These are phyloP conservation scores for Rhodotorula sp. DNA, from an alignment of 1,284 basidiomycete genomes.

Conservation along the genomic window DNA sequence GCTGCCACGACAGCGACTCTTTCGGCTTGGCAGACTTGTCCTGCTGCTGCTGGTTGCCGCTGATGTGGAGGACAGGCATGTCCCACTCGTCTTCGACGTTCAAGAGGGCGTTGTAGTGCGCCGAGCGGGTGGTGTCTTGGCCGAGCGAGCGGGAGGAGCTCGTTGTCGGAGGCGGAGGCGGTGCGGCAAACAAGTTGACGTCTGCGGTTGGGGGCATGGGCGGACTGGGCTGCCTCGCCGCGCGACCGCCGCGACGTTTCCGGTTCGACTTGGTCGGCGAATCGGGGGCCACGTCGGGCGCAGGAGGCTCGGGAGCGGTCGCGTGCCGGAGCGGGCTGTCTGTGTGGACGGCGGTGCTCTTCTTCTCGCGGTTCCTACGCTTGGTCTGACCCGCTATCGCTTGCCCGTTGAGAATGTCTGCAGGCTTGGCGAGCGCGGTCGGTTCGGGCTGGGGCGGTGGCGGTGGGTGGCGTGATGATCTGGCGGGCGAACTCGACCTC, in stretches of 20 bases:
- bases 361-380: constrained; percentile 5
- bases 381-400: constrained; percentile 1
- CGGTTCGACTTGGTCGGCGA: constrained; percentile 11
- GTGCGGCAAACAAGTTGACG: constrained; percentile 8
- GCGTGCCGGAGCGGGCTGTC: constrained; percentile 1
- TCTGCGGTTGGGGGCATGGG: constrained; percentile 18
- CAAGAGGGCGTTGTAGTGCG: constrained; percentile 1
- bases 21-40: neutral
- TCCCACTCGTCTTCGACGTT: constrained; percentile 33
- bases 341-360: no score
- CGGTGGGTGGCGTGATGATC: neutral
- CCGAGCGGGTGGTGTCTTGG: neutral
- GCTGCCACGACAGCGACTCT: constrained; percentile 36
- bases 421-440: neutral
- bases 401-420: neutral
- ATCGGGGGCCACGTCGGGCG: neutral
- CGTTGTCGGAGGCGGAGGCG: constrained; percentile 11
- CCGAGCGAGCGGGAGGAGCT: constrained; percentile 13
- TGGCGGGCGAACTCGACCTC: constrained; percentile 1
- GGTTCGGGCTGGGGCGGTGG: neutral
- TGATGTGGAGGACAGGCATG: constrained; percentile 19
- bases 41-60: neutral
- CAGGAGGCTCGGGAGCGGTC: neutral
- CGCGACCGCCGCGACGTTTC: constrained; percentile 5
- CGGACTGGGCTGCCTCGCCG: constrained; percentile 17